Conservation (phyloP, 441 rosid species). For the Erodium trifolium region DNA sequence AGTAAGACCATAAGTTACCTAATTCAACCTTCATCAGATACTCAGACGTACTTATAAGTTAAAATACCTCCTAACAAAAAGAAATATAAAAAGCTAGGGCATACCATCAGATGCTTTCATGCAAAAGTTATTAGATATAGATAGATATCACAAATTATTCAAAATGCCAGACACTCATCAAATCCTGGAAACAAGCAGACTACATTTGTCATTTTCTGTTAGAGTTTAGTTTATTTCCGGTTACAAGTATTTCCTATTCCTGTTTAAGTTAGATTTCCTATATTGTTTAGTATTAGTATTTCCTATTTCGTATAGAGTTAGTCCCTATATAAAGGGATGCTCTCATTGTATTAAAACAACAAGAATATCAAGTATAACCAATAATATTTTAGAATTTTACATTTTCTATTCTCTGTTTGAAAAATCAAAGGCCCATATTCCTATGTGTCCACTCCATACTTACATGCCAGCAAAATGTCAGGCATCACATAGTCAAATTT, state of each 20-base stretch:
- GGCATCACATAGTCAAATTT: not conserved
- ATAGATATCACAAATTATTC: slow-evolving; percentile 1
- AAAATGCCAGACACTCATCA: not conserved
- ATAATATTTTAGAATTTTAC: no score
- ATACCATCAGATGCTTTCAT: not conserved
- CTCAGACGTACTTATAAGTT: not conserved
- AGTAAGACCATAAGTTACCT: not conserved
- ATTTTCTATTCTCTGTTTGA: slow-evolving; percentile 4
- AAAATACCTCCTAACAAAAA: slow-evolving; percentile 1
- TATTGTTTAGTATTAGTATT: no score
- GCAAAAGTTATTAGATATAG: slow-evolving; percentile 1
- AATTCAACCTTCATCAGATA: not conserved
- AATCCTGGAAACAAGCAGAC: not conserved
- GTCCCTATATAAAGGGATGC: no score
- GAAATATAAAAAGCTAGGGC: not conserved
- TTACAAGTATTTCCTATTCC: no score
- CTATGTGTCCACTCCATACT: not conserved
- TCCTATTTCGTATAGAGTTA: no score
- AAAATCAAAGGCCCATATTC: not conserved
- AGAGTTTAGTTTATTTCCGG: no score
- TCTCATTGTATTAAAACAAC: no score
- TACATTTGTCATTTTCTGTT: not conserved
- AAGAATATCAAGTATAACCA: no score
- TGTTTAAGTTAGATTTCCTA: no score
- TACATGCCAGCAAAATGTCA: not conserved